Evolutionary conservation across 1,139 yeast genomes (phyloP).

Genomic region (Debaryomyces sp.): DNA sequence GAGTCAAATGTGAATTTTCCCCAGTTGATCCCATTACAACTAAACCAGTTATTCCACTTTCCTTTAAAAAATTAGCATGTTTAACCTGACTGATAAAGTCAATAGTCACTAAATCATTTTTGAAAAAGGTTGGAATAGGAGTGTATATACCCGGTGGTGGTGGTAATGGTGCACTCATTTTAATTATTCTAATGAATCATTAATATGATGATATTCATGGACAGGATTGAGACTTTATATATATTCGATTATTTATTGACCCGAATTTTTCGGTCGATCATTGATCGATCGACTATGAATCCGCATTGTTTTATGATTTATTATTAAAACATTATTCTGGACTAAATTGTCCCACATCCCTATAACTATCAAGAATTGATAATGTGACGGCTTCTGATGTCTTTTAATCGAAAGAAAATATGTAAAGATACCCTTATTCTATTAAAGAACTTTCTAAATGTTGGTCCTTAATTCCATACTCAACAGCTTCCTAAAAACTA

Average conservation of each 20-base stretch:
- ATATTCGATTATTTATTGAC: not conserved
- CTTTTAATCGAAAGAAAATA: no score
- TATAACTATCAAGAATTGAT: no score
- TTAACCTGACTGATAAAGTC: constrained; percentile 35
- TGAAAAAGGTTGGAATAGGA: constrained; percentile 44
- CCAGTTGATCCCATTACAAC: constrained; percentile 46
- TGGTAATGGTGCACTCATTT: not conserved
- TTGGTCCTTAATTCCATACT: no score
- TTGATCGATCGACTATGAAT: not conserved
- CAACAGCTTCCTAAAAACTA: no score
- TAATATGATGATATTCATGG: not conserved
- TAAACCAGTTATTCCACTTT: constrained; percentile 35
- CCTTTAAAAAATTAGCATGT: constrained; percentile 36
- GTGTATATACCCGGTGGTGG: constrained; percentile 28
- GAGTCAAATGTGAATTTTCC: constrained; percentile 48
- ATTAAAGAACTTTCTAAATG: no score
- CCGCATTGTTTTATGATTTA: no score
- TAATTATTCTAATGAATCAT: not conserved
- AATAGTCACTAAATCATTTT: constrained; percentile 27
- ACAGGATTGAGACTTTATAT: not conserved
- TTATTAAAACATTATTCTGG: no score
- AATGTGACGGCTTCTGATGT: no score
- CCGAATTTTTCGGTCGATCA: not conserved
- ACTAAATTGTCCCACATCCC: no score
- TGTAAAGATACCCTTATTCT: no score